Percentiles rank a stretch among this genome's conserved stretches.
Conservation (phyloP, 257 asterid genomes). For the Anisodus acutangulus region DNA sequence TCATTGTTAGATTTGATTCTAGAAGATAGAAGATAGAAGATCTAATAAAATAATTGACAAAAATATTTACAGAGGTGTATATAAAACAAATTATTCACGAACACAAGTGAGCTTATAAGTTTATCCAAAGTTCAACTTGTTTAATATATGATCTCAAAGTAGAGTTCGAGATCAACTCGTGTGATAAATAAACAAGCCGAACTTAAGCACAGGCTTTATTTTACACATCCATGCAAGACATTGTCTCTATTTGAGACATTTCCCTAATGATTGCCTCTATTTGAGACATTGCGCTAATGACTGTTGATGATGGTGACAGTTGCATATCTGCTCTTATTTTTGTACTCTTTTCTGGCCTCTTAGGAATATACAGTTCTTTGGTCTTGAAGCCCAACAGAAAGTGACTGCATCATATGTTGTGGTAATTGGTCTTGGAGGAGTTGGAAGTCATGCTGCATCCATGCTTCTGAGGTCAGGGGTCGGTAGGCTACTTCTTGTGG, state of each 20-base stretch:
- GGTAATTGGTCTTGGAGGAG: constrained; percentile 98
- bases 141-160: not conserved
- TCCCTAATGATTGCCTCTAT: not conserved
- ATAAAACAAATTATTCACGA: not conserved
- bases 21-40: not conserved
- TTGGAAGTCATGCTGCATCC: constrained; percentile 97
- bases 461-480: constrained; percentile 97
- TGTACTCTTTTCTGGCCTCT: constrained; percentile 31
- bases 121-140: not conserved
- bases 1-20: constrained; percentile 6
- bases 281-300: not conserved
- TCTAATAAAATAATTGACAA: not conserved
- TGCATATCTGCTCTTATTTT: constrained; percentile 15
- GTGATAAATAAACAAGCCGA: not conserved
- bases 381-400: constrained; percentile 74
- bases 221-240: not conserved
- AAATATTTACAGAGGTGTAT: not conserved
- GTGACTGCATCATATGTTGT: constrained; percentile 84
- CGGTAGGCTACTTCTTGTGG: constrained; percentile 89
- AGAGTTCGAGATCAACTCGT: not conserved
- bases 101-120: not conserved
- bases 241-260: not conserved
- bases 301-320: constrained; percentile 24
- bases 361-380: constrained; percentile 97
- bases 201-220: not conserved